Percentiles rank a stretch among this genome's conserved stretches.
Conservation (phyloP, 2,329 filamentous ascomycete species). For the Cryphonectria naterciae region DNA sequence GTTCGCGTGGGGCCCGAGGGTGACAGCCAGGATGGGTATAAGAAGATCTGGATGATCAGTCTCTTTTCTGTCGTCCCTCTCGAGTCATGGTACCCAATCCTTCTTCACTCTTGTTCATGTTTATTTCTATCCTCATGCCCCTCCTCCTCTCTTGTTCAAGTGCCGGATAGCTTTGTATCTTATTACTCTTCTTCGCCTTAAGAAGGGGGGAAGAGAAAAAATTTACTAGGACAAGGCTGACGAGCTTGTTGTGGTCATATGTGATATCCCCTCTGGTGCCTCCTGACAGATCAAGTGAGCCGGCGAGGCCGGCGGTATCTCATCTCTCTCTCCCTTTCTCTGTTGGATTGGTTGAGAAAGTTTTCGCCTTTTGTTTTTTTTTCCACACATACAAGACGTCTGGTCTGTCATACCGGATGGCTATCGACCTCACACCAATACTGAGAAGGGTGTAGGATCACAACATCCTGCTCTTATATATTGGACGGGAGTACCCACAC, state of each 20-base stretch:
- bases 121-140: constrained; percentile 14
- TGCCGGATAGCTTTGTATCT: neutral
- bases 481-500: neutral
- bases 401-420: constrained; percentile 25
- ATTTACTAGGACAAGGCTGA: constrained; percentile 6
- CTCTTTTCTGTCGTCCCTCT: constrained; percentile 9
- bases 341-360: constrained; percentile 20
- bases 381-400: neutral
- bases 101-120: neutral
- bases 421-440: constrained; percentile 7
- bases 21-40: constrained; percentile 19
- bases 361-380: neutral
- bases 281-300: constrained; percentile 34
- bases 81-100: constrained; percentile 12
- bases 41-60: constrained; percentile 14
- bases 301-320: constrained; percentile 37
- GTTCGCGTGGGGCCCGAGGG: constrained; percentile 21
- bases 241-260: constrained; percentile 22
- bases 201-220: neutral
- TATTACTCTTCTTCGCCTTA: constrained; percentile 3
- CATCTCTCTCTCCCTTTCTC: constrained; percentile 16
- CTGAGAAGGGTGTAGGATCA: constrained; percentile 7
- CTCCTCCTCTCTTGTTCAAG: constrained; percentile 5
- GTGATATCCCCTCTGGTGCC: constrained; percentile 25
- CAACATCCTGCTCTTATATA: constrained; percentile 19